Evolutionary conservation across 176 grass and related monocot genomes (phyloP), one percentile per base, ranked within the genome.

Genomic region (Oryza coarctata): DNA sequence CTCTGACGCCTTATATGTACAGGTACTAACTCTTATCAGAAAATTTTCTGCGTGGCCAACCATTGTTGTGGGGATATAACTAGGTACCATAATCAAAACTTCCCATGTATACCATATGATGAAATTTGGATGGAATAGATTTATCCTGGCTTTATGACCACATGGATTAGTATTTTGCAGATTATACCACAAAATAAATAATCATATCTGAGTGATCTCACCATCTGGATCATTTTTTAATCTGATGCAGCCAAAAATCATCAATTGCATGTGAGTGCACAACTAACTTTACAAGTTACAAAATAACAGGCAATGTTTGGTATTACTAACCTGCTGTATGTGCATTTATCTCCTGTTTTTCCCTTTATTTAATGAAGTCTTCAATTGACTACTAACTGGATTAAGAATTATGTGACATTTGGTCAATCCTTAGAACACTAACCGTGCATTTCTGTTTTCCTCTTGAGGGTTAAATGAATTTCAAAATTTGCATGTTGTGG

Each of bases 1-100:
- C 1, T 88, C 92, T 65, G 90, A 91, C 86, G 79, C 79, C 26
- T 4, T 98, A 71, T 98, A 93, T 78, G 86, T 98, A 85, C 72
- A 95, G 92, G 95, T 98, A 89, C 71, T 78, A 81, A 58, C 66
- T 67, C 17, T 76, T 71, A 58, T 65, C 65, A 30, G 30, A 82
- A 75, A 76, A 25, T 76, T 60, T 78, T 7, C 6, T 64, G 47
- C 75, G 68, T 34, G 60, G 22, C 1, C 44, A 20, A 23, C 75
- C 27, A 27, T 75, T 58, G 41, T 66, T 72, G 55, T 52, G 31
- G 12, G 34, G 7, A 68, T 67, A 61, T 78, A 38, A 23, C 20
- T 33, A 34, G 47, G 20, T 58, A 65, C 32, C 40, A 41, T 12
- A 25, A 66, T 66, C 12, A 20, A 38, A 32, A 67, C 68, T 23